A percentile compares a stretch with the other conserved stretches of the same genome.
phyloP scores from a whole-genome alignment of 1,284 basidiomycete genomes.

The Ustilago hordei region DNA sequence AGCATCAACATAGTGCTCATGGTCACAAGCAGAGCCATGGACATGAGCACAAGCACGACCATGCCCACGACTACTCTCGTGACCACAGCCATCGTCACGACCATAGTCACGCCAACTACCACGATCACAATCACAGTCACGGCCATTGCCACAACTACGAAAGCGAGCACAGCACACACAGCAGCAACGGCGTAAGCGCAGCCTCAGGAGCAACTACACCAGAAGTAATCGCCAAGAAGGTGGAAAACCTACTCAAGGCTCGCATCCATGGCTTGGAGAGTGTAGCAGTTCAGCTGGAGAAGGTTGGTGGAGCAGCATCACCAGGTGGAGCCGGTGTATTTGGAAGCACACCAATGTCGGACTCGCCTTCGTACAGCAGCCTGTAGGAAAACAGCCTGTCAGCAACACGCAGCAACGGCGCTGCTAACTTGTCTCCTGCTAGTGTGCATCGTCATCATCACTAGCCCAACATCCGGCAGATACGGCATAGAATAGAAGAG shows the following conservation, averaged over 20 bases:
- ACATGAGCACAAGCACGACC: slow-evolving; percentile 71
- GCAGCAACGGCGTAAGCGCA: neutral
- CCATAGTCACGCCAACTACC: slow-evolving; percentile 6
- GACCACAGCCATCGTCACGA: slow-evolving; percentile 64
- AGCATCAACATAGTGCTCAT: neutral
- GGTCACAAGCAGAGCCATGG: slow-evolving; percentile 11
- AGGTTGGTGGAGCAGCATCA: slow-evolving; percentile 5
- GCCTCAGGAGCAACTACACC: slow-evolving; percentile 24
- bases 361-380: slow-evolving; percentile 34
- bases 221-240: slow-evolving; percentile 47
- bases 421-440: slow-evolving; percentile 12
- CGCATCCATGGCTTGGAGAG: slow-evolving; percentile 57
- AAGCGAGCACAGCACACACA: slow-evolving; percentile 17
- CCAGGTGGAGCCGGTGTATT: slow-evolving; percentile 5
- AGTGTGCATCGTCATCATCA: slow-evolving; percentile 27
- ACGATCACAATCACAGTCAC: slow-evolving; percentile 67
- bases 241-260: slow-evolving; percentile 52
- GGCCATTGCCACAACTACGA: slow-evolving; percentile 71
- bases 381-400: slow-evolving; percentile 23
- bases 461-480: neutral
- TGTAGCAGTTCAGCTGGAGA: slow-evolving; percentile 60
- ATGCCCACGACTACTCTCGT: slow-evolving; percentile 73
- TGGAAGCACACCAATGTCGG: slow-evolving; percentile 28
- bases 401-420: slow-evolving; percentile 8
- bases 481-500: neutral